These are phyloP conservation scores for Arthrobotrys sinensis DNA, from an alignment of 2,329 filamentous ascomycete genomes.

Conservation along the genomic window DNA sequence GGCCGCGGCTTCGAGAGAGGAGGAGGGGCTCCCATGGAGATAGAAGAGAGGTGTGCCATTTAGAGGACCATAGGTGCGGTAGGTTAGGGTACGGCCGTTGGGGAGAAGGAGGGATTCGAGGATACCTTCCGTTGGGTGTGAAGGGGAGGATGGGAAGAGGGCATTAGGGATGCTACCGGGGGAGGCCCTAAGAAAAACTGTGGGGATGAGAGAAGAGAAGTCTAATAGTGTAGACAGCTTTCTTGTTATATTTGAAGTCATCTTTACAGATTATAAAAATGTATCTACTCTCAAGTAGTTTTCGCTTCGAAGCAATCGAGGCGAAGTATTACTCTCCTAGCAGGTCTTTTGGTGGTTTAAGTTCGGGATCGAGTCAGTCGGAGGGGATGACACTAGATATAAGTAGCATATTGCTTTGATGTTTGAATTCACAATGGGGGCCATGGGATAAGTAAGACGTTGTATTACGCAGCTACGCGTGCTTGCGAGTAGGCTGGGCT, in stretches of 20 bases:
- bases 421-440: not conserved
- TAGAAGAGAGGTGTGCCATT: slow-evolving; percentile 65
- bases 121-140: slow-evolving; percentile 25
- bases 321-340: too few species aligned
- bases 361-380: too few species aligned
- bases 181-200: not conserved
- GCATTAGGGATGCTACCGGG: not conserved
- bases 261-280: not conserved
- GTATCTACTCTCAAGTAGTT: too few species aligned
- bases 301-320: too few species aligned
- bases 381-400: not conserved
- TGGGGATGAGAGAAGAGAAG: not conserved
- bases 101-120: slow-evolving; percentile 36
- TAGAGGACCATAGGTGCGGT: slow-evolving; percentile 65
- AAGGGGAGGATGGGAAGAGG: not conserved
- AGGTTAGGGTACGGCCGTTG: slow-evolving; percentile 42
- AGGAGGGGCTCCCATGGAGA: slow-evolving; percentile 69
- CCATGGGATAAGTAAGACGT: not conserved
- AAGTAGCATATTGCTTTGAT: not conserved
- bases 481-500: not conserved
- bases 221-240: slow-evolving; percentile 5
- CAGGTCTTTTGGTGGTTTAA: too few species aligned
- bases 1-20: slow-evolving; percentile 67
- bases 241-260: slow-evolving; percentile 15
- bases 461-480: not conserved